These are phyloP conservation scores for Chytridium lagenaria DNA, from an alignment of 371 early-diverging fungal genomes.

Conservation along the genomic window DNA sequence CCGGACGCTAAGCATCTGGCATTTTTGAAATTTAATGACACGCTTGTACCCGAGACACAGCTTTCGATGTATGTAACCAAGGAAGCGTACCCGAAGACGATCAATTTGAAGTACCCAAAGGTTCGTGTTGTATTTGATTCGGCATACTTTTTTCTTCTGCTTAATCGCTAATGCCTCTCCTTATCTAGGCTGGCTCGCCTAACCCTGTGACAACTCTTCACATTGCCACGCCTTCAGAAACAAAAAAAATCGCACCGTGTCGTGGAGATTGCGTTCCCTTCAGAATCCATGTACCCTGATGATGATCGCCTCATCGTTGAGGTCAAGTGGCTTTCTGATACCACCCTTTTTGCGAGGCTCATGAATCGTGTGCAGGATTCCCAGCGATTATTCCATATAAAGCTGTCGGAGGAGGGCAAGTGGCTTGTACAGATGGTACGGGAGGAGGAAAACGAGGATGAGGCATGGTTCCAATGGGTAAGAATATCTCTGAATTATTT, in stretches of 20 bases:
- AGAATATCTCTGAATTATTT: conserved; percentile 5
- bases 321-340: conserved; percentile 78
- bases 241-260: conserved; percentile 22
- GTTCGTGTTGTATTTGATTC: conserved; percentile 27
- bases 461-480: conserved; percentile 49
- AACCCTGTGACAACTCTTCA: conserved; percentile 85
- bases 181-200: conserved; percentile 70
- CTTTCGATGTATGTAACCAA: conserved; percentile 64
- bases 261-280: conserved; percentile 32
- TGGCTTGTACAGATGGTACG: conserved; percentile 49
- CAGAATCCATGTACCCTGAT: conserved; percentile 58
- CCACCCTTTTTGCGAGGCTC: conserved; percentile 75
- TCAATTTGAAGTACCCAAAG: conserved; percentile 87
- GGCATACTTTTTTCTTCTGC: neutral
- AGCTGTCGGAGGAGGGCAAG: neutral
- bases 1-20: conserved; percentile 82
- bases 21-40: conserved; percentile 86
- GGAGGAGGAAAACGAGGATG: conserved; percentile 47
- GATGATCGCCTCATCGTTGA: conserved; percentile 81
- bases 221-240: conserved; percentile 57
- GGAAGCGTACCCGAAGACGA: conserved; percentile 70
- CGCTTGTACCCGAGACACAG: conserved; percentile 77
- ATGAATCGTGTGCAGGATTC: conserved; percentile 92
- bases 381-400: conserved; percentile 67
- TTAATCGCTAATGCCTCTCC: neutral